A percentile compares a stretch with the other conserved stretches of the same genome.
These are phyloP conservation scores for Parathielavia appendiculata DNA, from an alignment of 495 filamentous ascomycete genomes.

Conservation along the genomic window DNA sequence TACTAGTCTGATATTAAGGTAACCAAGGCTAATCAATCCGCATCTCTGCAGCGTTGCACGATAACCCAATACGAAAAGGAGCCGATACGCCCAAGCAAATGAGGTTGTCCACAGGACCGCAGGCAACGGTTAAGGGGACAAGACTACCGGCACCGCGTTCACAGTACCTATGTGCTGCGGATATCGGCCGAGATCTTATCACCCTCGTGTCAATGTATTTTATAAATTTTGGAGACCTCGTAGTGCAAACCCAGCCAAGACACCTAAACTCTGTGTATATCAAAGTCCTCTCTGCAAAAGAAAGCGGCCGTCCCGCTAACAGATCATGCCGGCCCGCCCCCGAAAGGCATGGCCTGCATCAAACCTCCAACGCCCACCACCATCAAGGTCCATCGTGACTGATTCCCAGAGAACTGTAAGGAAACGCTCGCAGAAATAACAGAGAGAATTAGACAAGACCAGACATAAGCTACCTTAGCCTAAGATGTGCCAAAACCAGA, in stretches of 20 bases:
- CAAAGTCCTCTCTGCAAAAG: not conserved
- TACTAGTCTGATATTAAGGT: too few species aligned
- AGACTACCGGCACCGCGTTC: too few species aligned
- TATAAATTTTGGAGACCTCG: not conserved
- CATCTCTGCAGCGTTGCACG: too few species aligned
- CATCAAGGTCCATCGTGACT: not conserved
- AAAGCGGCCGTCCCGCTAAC: not conserved
- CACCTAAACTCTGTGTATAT: not conserved
- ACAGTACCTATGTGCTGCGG: too few species aligned
- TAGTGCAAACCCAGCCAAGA: not conserved
- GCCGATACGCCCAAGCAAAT: too few species aligned
- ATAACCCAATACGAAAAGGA: too few species aligned
- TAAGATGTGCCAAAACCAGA: not conserved
- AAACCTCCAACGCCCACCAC: conserved; percentile 5
- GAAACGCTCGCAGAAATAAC: not conserved
- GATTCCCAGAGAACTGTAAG: not conserved
- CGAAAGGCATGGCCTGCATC: not conserved
- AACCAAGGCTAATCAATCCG: too few species aligned
- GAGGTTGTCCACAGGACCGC: too few species aligned
- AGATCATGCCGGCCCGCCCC: not conserved
- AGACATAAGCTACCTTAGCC: not conserved
- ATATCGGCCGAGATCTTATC: not conserved
- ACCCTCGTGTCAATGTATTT: not conserved
- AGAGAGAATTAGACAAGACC: not conserved
- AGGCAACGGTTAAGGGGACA: too few species aligned